Evolutionary conservation across 2,329 filamentous ascomycete genomes (phyloP), one percentile per base, ranked within the genome.

Genomic region (Ophiostoma quercus): DNA sequence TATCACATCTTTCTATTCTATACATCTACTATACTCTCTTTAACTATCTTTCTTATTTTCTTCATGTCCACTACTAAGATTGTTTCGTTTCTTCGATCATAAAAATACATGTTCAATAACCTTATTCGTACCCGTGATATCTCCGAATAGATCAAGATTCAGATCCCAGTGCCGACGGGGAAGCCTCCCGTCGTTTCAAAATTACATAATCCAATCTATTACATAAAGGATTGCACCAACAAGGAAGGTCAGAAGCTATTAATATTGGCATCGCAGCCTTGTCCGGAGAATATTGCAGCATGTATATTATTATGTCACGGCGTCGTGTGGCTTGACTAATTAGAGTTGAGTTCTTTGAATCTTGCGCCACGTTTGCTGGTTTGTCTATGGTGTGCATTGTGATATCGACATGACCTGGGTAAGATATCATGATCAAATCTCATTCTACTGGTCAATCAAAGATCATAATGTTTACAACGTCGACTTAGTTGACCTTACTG

Each of bases 291-390:
- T 62, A n/a, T 32, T 34, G n/a, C 6, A 25, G 2, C 6, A 57
- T 34, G 57, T 32, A 7, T 62, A 32, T 62, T 62, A 34, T 62
- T 62, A 62, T 34, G 57, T 62, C 57, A 62, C 14, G 22, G 34
- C 57, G 14, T 34, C 34, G 11, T 60, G 12, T 29, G 4, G 9
- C n/a, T n/a, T 22, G 3, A 54, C 47, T 54, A 54, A 11, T 22
- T 54, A 54, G n/a, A 22, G n/a, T 43, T 43, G 4, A 43, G 1
- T 12, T 43, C 1, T 43, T 14, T 3, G 32, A 34, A 6, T 6
- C 3, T 34, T 34, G 8, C 34, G 34, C 34, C 34, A 34, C 8
- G 39, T 41, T 41, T 41, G 9, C 11, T 2, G 39, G 1, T 11
- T 41, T 14, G 11, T 12, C 1, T 14, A 41, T 1, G 39, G 39